A percentile compares a stretch with the other conserved stretches of the same genome.
These are phyloP conservation scores for Colletotrichum cordylinicola DNA, from an alignment of 2,329 filamentous ascomycete species.

Conservation along the genomic window DNA sequence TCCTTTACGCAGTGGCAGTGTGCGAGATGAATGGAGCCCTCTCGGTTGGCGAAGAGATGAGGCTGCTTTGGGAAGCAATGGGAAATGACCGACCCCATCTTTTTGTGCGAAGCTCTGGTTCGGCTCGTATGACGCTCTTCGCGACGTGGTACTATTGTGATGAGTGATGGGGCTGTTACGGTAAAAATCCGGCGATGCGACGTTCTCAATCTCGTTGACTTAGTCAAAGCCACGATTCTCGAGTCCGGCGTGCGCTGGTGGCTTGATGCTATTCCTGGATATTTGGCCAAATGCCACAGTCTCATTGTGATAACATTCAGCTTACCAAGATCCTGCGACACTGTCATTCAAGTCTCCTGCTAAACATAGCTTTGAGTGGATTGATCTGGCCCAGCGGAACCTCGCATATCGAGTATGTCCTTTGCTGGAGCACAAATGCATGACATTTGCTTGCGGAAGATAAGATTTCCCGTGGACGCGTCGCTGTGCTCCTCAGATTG, in stretches of 20 bases:
- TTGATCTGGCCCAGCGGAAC: not conserved
- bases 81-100: conserved; percentile 16
- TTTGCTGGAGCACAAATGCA: not conserved
- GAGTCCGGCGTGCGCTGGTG: not conserved
- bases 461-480: not conserved
- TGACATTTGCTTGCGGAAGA: not conserved
- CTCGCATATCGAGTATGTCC: not conserved
- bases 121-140: not conserved
- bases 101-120: not conserved
- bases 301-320: not conserved
- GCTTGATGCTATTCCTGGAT: not conserved
- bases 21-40: not conserved
- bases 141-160: not conserved
- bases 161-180: not conserved
- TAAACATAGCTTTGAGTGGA: not conserved
- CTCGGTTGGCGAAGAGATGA: not conserved
- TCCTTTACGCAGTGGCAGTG: not conserved
- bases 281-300: not conserved
- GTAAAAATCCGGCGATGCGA: not conserved
- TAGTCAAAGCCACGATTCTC: not conserved
- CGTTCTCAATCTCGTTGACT: not conserved
- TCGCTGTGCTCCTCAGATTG: not conserved
- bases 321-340: not conserved
- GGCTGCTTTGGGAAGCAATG: conserved; percentile 5
- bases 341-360: not conserved